Percentiles rank a stretch among this genome's conserved stretches.
Evolutionary conservation across 176 grass and related monocot genomes (phyloP).

Genomic region (Musa acuminata): DNA sequence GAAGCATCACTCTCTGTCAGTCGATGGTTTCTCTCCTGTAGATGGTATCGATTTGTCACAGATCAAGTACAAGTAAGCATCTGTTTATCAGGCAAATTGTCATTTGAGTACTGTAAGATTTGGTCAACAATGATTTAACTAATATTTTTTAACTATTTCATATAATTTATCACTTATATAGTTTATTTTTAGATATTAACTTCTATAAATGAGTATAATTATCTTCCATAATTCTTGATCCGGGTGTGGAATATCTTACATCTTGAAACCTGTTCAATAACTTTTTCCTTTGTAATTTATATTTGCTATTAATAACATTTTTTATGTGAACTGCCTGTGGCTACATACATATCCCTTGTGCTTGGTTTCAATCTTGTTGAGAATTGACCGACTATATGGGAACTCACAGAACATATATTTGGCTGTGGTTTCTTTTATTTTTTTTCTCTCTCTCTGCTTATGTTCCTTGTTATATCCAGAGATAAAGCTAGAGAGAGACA

Average conservation of each 20-base stretch:
- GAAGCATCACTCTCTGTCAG: slow-evolving; percentile 82
- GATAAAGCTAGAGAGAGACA: slow-evolving; percentile 84
- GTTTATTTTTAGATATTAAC: not conserved
- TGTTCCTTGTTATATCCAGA: slow-evolving; percentile 23
- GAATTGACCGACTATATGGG: not conserved
- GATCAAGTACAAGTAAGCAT: slow-evolving; percentile 91
- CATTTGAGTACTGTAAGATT: not conserved
- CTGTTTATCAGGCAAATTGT: not conserved
- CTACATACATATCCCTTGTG: no score
- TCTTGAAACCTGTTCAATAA: no score
- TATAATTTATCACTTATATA: not conserved
- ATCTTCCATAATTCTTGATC: no score
- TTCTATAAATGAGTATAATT: no score
- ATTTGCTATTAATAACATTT: no score
- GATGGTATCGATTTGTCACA: slow-evolving; percentile 42
- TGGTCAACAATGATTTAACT: not conserved
- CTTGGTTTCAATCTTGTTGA: no score
- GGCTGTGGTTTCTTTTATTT: slow-evolving; percentile 8
- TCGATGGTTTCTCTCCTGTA: slow-evolving; percentile 58
- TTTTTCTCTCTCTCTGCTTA: not conserved
- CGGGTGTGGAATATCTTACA: no score
- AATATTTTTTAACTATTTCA: not conserved
- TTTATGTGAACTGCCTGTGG: no score
- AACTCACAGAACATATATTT: not conserved
- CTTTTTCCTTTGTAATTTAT: no score